Evolutionary conservation across 768 basidiomycete genomes (phyloP), one percentile per base, ranked within the genome.

Genomic region (Daedaleopsis sinensis): DNA sequence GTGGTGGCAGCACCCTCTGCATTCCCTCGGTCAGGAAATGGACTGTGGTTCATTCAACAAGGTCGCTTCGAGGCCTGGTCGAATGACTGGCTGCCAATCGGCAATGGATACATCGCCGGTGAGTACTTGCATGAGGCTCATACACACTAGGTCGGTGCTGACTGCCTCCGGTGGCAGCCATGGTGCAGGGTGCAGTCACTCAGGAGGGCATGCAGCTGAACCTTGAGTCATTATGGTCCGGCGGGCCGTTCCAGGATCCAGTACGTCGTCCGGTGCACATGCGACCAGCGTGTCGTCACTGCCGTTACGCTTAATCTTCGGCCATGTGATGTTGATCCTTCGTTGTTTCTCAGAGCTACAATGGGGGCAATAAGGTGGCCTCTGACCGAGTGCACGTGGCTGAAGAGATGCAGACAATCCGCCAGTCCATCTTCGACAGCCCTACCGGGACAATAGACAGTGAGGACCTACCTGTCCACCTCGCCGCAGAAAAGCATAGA

Each of bases 21-120:
- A n/a, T 89, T 91, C 67, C 90, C 90, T 0, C 63, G 74, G 4
- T 85, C 87, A 13, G 90, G 90, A n/a, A 91, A 91, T 72, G 89
- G 84, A 7, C 76, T 91, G 32, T 91, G 90, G 90, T 91, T 86
- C 64, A 81, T 74, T 4, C 59, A 78, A 16, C 80, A 83, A 0
- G 86, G 82, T 1, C 69, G 53, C 32, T 44, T 37, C 16, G 61
- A 69, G 0, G 70, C 78, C 19, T 91, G 90, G 90, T 73, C 79
- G 0, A 77, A 78, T 48, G 82, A 88, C 47, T 86, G 76, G 68
- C 80, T 91, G 27, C 90, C 90, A 0, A 76, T 91, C 32, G 90
- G 90, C 37, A 92, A 92, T 72, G 90, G 90, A 1, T 87, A 84
- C 67, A 77, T 90, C 51, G 88, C 80, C 65, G 87, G 87, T 84